phyloP scores from a whole-genome alignment of 164 flowering plant species.

The Chloranthus sessilifolius region DNA sequence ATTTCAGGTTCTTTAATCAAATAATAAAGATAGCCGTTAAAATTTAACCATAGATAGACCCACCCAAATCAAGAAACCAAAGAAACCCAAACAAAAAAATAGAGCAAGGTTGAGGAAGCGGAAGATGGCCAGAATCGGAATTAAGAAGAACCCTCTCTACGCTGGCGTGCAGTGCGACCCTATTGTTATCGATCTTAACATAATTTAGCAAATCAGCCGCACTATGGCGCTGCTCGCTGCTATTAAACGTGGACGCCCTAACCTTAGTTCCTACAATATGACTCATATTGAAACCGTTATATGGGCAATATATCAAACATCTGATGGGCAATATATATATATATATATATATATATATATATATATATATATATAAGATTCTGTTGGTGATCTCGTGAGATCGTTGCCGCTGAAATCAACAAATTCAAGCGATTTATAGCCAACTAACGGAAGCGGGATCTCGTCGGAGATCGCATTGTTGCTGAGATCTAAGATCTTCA shows the following conservation, averaged over 20 bases:
- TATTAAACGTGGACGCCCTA: constrained; percentile 74
- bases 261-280: constrained; percentile 72
- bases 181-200: constrained; percentile 39
- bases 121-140: constrained; percentile 16
- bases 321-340: too few species aligned
- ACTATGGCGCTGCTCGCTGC: constrained; percentile 50
- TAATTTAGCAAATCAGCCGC: constrained; percentile 62
- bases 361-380: too few species aligned
- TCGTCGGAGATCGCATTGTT: constrained; percentile 77
- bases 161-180: constrained; percentile 52
- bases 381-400: too few species aligned
- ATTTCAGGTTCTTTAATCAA: too few species aligned
- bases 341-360: too few species aligned
- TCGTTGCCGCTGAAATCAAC: constrained; percentile 84
- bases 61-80: too few species aligned
- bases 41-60: too few species aligned
- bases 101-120: too few species aligned
- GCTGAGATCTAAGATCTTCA: constrained; percentile 77
- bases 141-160: constrained; percentile 61
- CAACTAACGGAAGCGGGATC: constrained; percentile 85
- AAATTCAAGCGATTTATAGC: constrained; percentile 82
- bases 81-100: too few species aligned
- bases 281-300: constrained; percentile 53
- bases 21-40: too few species aligned
- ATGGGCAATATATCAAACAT: too few species aligned